A percentile compares a stretch with the other conserved stretches of the same genome.
These are phyloP conservation scores for Triadica sebifera DNA, from an alignment of 345 rosid genomes.

Conservation along the genomic window DNA sequence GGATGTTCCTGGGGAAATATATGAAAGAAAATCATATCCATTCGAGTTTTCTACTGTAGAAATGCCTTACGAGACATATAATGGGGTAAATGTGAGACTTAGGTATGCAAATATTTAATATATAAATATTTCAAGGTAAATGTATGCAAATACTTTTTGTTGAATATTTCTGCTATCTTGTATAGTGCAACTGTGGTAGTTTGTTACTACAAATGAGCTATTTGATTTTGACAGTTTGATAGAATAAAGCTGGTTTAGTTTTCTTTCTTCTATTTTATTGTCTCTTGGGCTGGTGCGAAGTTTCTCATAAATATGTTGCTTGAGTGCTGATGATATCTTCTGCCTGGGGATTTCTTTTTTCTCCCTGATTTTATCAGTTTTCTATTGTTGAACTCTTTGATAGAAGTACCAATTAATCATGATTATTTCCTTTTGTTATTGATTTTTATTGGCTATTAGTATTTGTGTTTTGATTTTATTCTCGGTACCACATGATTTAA, in stretches of 20 bases:
- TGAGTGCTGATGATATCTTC: not conserved
- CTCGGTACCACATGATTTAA: not conserved
- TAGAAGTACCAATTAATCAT: not conserved
- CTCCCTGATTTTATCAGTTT: not conserved
- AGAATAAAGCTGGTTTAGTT: no score
- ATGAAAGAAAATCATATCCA: slow-evolving; percentile 79
- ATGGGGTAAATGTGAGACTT: slow-evolving; percentile 88
- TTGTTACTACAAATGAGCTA: slow-evolving; percentile 3
- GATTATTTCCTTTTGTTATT: not conserved
- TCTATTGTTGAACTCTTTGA: not conserved
- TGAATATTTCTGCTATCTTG: slow-evolving; percentile 2
- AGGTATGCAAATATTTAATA: slow-evolving; percentile 48
- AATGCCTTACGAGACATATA: slow-evolving; percentile 96
- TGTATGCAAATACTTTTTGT: not conserved
- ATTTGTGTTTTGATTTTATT: not conserved
- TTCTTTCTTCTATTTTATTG: not conserved
- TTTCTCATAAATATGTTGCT: not conserved
- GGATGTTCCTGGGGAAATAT: slow-evolving; percentile 96
- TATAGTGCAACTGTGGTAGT: slow-evolving; percentile 1
- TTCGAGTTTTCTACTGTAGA: slow-evolving; percentile 94
- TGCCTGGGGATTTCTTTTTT: not conserved
- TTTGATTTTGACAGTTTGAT: not conserved
- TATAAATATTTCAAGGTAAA: no score
- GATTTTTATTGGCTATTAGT: not conserved
- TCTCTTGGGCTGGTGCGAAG: not conserved